Conservation (phyloP, 2,329 filamentous ascomycete species). For the Colletotrichum sp. region DNA sequence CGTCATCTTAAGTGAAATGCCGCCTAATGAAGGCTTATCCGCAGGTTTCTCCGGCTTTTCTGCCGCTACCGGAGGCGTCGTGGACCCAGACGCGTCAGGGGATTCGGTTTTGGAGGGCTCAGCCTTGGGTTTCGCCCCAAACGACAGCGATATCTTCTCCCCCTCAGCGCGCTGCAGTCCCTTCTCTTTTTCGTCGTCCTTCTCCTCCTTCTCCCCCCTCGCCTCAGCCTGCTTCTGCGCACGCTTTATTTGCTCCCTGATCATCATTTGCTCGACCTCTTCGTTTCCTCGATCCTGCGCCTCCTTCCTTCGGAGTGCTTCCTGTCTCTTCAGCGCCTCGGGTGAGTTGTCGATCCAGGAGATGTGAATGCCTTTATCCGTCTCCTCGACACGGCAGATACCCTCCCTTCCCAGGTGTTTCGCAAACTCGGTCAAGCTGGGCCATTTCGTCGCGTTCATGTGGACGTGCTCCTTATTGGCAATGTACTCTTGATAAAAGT, state of each 20-base stretch:
- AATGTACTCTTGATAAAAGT: conserved; percentile 96
- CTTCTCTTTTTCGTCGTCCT: conserved; percentile 42
- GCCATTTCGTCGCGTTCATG: conserved; percentile 93
- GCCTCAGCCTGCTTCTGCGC: conserved; percentile 67
- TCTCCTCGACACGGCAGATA: conserved; percentile 89
- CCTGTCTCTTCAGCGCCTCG: conserved; percentile 79
- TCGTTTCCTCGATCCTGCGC: conserved; percentile 90
- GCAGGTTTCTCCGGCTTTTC: conserved; percentile 17
- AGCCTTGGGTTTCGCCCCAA: conserved; percentile 53
- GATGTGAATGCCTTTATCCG: conserved; percentile 82
- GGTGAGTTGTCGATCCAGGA: conserved; percentile 92
- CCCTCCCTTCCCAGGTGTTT: conserved; percentile 87
- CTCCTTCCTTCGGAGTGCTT: conserved; percentile 83
- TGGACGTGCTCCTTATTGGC: conserved; percentile 86
- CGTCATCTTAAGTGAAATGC: conserved; percentile 69
- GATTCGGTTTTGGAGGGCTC: conserved; percentile 19
- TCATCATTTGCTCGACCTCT: conserved; percentile 82
- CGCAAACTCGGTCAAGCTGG: conserved; percentile 85
- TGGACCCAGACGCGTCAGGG: conserved; percentile 8
- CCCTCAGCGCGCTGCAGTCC: conserved; percentile 68
- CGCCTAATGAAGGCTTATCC: conserved; percentile 20
- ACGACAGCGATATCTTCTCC: conserved; percentile 77
- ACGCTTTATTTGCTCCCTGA: conserved; percentile 82
- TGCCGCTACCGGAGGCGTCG: conserved; percentile 22
- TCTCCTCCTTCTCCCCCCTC: conserved; percentile 45